Conservation (phyloP, 768 basidiomycete genomes). For the Ramaria rubella region DNA sequence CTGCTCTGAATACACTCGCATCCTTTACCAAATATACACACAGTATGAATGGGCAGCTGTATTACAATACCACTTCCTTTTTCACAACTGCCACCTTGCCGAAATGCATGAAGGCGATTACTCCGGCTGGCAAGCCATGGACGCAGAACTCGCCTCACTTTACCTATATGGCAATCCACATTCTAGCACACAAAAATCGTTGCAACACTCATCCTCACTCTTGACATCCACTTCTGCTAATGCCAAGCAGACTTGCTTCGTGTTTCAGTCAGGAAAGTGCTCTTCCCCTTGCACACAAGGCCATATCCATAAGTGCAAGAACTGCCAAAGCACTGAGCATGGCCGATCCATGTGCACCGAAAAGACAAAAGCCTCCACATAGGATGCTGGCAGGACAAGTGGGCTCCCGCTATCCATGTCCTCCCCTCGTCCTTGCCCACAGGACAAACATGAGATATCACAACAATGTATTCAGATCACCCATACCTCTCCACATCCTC, state of each 20-base stretch:
- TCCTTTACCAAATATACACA: neutral
- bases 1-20: neutral
- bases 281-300: neutral
- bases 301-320: neutral
- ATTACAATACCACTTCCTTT: neutral
- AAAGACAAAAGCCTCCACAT: neutral
- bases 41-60: neutral
- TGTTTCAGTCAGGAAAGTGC: neutral
- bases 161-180: neutral
- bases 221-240: neutral
- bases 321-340: neutral
- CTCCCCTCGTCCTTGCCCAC: neutral
- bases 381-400: neutral
- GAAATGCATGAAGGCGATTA: neutral
- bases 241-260: neutral
- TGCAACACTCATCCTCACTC: neutral
- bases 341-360: neutral
- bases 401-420: neutral
- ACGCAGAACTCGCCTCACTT: neutral
- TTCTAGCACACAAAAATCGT: neutral
- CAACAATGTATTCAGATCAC: too few relatives aligned
- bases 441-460: too few relatives aligned
- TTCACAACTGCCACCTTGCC: neutral
- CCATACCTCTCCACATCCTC: neutral
- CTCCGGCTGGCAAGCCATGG: neutral